phyloP scores from a whole-genome alignment of 257 asterid genomes.

The Prunella vulgaris region DNA sequence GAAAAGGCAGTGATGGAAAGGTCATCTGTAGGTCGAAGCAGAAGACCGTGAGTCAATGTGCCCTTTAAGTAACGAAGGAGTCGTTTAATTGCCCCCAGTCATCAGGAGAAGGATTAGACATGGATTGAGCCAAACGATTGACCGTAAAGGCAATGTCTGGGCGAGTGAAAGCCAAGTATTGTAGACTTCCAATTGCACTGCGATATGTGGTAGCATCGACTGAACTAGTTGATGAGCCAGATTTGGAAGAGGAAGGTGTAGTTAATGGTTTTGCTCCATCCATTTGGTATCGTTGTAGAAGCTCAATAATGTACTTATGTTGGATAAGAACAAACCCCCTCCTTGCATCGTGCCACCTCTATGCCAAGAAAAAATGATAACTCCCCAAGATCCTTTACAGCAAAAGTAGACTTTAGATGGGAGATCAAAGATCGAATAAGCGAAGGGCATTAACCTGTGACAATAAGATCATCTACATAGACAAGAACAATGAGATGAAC shows the following conservation, averaged over 20 bases:
- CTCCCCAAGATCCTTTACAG: neutral
- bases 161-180: neutral
- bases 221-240: rapidly evolving
- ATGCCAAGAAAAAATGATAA: neutral
- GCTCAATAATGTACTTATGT: neutral
- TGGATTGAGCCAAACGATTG: neutral
- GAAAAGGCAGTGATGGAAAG: neutral
- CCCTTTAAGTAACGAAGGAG: neutral
- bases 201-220: neutral
- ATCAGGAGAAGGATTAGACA: neutral
- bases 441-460: neutral
- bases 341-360: neutral
- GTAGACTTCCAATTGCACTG: neutral
- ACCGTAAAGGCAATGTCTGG: neutral
- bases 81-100: neutral
- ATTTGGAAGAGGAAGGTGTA: neutral
- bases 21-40: neutral
- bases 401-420: neutral
- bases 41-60: neutral
- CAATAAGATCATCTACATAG: neutral
- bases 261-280: neutral
- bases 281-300: neutral
- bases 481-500: neutral
- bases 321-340: neutral
- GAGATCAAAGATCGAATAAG: neutral